Percentiles rank a stretch among this genome's conserved stretches.
These are phyloP conservation scores for Calocybe indica DNA, from an alignment of 768 basidiomycete genomes.

Conservation along the genomic window DNA sequence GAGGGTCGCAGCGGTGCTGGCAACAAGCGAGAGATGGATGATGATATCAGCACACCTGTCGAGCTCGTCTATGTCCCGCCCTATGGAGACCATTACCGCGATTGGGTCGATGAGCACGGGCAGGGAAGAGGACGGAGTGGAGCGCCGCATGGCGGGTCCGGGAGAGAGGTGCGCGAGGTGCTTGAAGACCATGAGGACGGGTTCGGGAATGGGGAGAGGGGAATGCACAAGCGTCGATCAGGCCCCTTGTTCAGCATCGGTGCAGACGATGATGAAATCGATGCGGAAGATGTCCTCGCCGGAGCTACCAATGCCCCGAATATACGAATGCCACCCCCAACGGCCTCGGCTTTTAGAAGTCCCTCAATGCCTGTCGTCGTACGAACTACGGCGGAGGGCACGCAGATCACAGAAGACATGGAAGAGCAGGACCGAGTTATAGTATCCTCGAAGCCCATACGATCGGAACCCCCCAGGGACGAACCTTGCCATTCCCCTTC, in stretches of 20 bases:
- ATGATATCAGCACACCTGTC: slow-evolving; percentile 43
- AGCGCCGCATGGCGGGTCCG: slow-evolving; percentile 2
- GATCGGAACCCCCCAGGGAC: slow-evolving; percentile 10
- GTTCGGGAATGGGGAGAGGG: slow-evolving; percentile 14
- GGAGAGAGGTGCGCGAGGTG: slow-evolving; percentile 8
- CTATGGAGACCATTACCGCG: slow-evolving; percentile 29
- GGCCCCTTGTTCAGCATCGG: slow-evolving; percentile 12
- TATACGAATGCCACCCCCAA: slow-evolving; percentile 5
- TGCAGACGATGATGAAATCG: slow-evolving; percentile 9
- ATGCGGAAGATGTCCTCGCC: slow-evolving; percentile 7
- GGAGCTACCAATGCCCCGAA: slow-evolving; percentile 10
- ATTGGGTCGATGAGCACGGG: slow-evolving; percentile 16
- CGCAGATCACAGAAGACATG: too few relatives aligned
- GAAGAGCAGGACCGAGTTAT: not conserved
- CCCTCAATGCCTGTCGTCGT: slow-evolving; percentile 15
- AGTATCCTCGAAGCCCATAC: slow-evolving; percentile 5
- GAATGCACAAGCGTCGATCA: slow-evolving; percentile 9
- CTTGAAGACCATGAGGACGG: slow-evolving; percentile 19
- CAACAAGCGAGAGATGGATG: slow-evolving; percentile 14
- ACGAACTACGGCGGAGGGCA: too few relatives aligned
- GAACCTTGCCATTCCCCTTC: slow-evolving; percentile 9
- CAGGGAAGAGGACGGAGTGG: slow-evolving; percentile 13
- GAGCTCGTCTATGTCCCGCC: slow-evolving; percentile 71
- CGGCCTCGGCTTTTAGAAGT: slow-evolving; percentile 8
- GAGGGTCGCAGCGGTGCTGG: slow-evolving; percentile 11